Evolutionary conservation across 2,329 filamentous ascomycete genomes (phyloP), one percentile per base, ranked within the genome.

Genomic region (Venturiaceae sp.): DNA sequence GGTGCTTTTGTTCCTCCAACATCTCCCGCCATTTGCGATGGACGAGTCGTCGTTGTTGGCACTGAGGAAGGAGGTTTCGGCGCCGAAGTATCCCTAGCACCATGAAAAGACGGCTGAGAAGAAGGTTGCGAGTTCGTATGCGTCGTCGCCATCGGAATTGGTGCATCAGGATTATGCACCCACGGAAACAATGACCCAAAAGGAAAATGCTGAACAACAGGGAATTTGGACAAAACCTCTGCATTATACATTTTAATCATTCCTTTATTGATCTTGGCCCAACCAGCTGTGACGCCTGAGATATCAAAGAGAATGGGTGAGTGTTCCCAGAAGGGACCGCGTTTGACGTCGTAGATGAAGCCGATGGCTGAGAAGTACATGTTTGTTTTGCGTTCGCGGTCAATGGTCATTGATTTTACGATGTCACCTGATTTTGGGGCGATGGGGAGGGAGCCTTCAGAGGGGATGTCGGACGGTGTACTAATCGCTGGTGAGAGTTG

Each of bases 171-270:
- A 61, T 79, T 75, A n/a, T 65, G 62, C 62, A 76, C 72, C 75
- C 77, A 79, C 37, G 64, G 62, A 62, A 78, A 79, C 11, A 80
- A 65, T n/a, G 75, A 76, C 19, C 77, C 77, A 59, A 80, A 78
- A 3, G 73, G 75, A 60, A 80, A 97, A 72, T 99, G 94, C 73
- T 99, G 94, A n/a, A 99, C 90, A 2, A 99, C 94, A 2, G 94
- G 94, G 68, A 96, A 96, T 72, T 99, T 99, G 39, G 88, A 90
- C 14, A 99, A 78, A 3, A 99, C 94, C 75, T 99, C 94, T 19
- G 90, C 94, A 64, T 95, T 91, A 75, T 92, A 99, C 94, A 99
- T 99, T 74, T 97, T 99, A 67, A 99, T 84, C 94, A 99, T 97
- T 55, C 94, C 94, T 65, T 79, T 80, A 74, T 99, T 97, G 67